Conservation (phyloP, 2,329 filamentous ascomycete genomes). For the Aspergillus aculeatinus region DNA sequence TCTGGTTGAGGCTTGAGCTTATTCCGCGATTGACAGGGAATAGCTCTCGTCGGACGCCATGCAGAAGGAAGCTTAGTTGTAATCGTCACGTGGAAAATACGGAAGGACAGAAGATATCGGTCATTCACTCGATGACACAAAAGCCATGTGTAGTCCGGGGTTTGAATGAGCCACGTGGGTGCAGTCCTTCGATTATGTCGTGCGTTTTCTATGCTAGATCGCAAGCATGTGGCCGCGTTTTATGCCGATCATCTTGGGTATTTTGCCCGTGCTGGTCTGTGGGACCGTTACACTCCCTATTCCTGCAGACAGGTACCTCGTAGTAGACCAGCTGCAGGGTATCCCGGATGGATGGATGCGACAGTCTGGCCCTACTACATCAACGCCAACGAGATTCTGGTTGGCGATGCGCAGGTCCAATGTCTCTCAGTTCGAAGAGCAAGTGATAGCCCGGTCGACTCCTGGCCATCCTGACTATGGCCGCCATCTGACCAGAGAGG, state of each 20-base stretch:
- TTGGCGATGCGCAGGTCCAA: conserved; percentile 53
- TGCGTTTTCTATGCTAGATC: not conserved
- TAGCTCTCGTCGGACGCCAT: not conserved
- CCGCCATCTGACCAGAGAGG: conserved; percentile 60
- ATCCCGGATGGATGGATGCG: conserved; percentile 38
- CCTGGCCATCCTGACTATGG: conserved; percentile 61
- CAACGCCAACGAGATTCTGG: conserved; percentile 49
- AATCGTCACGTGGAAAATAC: not conserved
- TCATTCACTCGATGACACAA: not conserved
- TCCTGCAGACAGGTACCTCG: conserved; percentile 13
- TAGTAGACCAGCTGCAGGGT: conserved; percentile 31
- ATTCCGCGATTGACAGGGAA: not conserved
- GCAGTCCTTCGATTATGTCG: not conserved
- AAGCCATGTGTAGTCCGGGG: not conserved
- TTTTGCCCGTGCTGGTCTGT: conserved; percentile 15
- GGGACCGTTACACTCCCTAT: conserved; percentile 5
- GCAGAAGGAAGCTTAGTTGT: not conserved
- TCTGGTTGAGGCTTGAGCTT: not conserved
- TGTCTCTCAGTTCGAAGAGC: conserved; percentile 55
- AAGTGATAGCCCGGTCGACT: conserved; percentile 61
- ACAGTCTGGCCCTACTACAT: conserved; percentile 27
- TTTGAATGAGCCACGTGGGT: not conserved
- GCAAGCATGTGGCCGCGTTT: conserved; percentile 9
- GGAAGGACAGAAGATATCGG: not conserved
- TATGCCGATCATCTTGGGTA: conserved; percentile 8